Evolutionary conservation across 2,329 filamentous ascomycete genomes (phyloP).

Genomic region (Neofusicoccum laricinum): DNA sequence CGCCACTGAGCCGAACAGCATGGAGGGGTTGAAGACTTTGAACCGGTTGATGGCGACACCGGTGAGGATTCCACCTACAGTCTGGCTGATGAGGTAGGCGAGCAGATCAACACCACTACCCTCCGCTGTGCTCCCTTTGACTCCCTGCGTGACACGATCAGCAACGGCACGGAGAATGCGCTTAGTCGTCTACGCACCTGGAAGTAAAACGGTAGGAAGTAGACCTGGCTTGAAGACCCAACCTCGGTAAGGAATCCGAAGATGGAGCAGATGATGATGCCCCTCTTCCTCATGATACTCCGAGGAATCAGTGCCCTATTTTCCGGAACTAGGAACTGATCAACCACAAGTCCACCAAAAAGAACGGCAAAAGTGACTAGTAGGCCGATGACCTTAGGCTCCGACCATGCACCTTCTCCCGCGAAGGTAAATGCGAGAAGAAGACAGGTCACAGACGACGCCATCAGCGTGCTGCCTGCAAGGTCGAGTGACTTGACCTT

Average conservation of each 20-base stretch:
- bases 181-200: not conserved
- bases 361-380: not conserved
- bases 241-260: not conserved
- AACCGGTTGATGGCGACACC: not conserved
- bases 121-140: not conserved
- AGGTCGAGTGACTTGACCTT: not conserved
- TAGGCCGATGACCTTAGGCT: not conserved
- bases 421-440: not conserved
- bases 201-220: not conserved
- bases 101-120: not conserved
- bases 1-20: not conserved
- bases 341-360: not conserved
- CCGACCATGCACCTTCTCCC: not conserved
- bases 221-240: not conserved
- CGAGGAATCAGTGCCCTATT: not conserved
- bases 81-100: not conserved
- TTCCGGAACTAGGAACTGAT: not conserved
- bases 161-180: accelerated
- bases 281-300: not conserved
- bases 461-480: not conserved
- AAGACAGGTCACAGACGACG: not conserved
- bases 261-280: not conserved
- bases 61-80: not conserved
- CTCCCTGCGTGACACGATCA: not conserved
- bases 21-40: not conserved